Base-by-base conservation (phyloP, 2,329 filamentous ascomycete genomes). In the Fusarium solani-melongenae region DNA sequence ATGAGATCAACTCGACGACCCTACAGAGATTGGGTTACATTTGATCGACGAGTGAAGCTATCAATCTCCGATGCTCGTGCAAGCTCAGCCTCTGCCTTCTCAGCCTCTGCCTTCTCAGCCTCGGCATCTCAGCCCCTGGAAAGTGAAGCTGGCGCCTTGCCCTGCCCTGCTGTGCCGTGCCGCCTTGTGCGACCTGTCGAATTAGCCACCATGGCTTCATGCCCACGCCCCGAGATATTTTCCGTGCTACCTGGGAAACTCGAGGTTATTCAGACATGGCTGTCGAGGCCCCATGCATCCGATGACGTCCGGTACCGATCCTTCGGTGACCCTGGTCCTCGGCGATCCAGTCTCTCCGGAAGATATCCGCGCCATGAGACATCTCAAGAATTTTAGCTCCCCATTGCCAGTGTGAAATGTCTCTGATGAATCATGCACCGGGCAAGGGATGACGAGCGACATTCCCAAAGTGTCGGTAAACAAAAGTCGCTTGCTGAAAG, bases 1-100 rank as follows among this genome's bases (percentile, higher is more conserved):
- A 20, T 51, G 58, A 71, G 59, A 71, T 64, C 8, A 49, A 63
- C 64, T 60, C 51, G 15, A 67, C 70, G 58, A 60, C 62, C 61
- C 57, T 71, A 59, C 39, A 66, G 67, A 74, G 49, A 74, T 74
- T 56, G 61, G 67, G 71, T 73, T 74, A 49, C 71, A 73, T 73
- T 65, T 62, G 71, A 71, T 69, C 61, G 61, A 61, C 71, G 60
- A 66, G 49, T 46, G 61, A 73, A 69, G 59, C 67, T 61, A 68
- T 44, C 59, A 51, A n/a, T 62, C 6, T 9, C 41, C 20, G 33
- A 14, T 29, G 27, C 17, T 20, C 38, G n/a, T 27, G 44, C 44
- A 49, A 49, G 27, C 44, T 49, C 22, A 29, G 44, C 44, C 44
- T 49, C 11, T 49, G 22, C 14, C 15, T 27, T 49, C 44, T 49